Evolutionary conservation across 2,329 filamentous ascomycete genomes (phyloP).

Genomic region (Sporothrix brunneoviolacea): DNA sequence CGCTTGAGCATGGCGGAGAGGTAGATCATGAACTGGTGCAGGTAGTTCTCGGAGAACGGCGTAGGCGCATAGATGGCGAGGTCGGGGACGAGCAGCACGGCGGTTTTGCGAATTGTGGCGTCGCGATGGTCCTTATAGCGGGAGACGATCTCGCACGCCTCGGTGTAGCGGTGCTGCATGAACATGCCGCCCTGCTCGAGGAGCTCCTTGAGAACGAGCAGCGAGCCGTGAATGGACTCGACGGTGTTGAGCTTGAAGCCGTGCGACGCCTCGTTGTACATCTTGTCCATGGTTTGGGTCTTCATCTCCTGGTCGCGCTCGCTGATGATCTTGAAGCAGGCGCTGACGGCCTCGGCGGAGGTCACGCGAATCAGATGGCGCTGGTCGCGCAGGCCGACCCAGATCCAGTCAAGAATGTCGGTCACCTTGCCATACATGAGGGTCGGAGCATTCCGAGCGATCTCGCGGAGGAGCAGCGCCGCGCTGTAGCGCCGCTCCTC

Average conservation of each 20-base stretch:
- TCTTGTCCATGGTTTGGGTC: conserved; percentile 80
- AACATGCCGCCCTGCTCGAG: conserved; percentile 97
- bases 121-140: conserved; percentile 92
- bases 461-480: conserved; percentile 81
- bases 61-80: conserved; percentile 87
- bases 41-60: conserved; percentile 79
- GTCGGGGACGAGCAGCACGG: conserved; percentile 85
- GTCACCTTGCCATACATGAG: conserved; percentile 92
- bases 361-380: conserved; percentile 89
- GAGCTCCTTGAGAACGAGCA: conserved; percentile 87
- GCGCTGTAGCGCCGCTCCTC: conserved; percentile 92
- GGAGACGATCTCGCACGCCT: conserved; percentile 87
- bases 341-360: conserved; percentile 85
- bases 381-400: conserved; percentile 84
- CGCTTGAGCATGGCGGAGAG: conserved; percentile 90
- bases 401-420: conserved; percentile 93
- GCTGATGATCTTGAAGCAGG: conserved; percentile 92
- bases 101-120: conserved; percentile 76
- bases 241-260: conserved; percentile 75
- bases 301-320: conserved; percentile 87
- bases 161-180: conserved; percentile 91
- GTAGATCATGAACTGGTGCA: conserved; percentile 97
- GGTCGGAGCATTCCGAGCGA: conserved; percentile 88
- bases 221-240: conserved; percentile 87
- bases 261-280: conserved; percentile 76